phyloP scores from a whole-genome alignment of 352 stramenopile species.

The Pythium aquatile region DNA sequence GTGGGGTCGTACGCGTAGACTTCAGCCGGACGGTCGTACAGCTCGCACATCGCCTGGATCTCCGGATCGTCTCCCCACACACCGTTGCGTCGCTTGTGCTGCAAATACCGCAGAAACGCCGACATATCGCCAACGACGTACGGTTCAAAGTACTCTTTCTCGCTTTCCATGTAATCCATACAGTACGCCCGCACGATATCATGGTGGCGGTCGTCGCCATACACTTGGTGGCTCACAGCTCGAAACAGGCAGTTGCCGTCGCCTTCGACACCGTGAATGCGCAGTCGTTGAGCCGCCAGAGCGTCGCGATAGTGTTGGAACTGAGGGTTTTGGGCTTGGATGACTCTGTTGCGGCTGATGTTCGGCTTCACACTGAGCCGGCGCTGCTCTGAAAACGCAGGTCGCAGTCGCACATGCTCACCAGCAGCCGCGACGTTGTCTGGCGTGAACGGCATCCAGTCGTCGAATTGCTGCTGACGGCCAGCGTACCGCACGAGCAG shows the following conservation, averaged over 20 bases:
- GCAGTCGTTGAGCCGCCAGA: constrained; percentile 39
- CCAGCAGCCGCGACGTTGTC: constrained; percentile 51
- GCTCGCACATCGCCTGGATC: constrained; percentile 94
- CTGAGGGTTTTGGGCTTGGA: constrained; percentile 68
- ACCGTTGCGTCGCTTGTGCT: constrained; percentile 85
- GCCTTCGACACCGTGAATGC: constrained; percentile 78
- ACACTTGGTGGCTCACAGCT: constrained; percentile 95
- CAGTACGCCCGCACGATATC: constrained; percentile 85
- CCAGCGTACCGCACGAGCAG: constrained; percentile 69
- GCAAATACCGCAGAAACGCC: constrained; percentile 90
- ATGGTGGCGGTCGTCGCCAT: constrained; percentile 92
- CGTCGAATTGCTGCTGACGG: constrained; percentile 61
- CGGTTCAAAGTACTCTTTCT: constrained; percentile 92
- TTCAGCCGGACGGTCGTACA: constrained; percentile 91
- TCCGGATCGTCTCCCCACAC: constrained; percentile 96
- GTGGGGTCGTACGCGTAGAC: constrained; percentile 87
- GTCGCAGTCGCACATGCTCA: constrained; percentile 45
- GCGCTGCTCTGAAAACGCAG: constrained; percentile 28
- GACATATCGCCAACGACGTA: constrained; percentile 88
- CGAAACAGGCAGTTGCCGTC: constrained; percentile 99
- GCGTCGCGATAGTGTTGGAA: constrained; percentile 73
- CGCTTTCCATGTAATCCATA: constrained; percentile 95
- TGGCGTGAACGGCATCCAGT: constrained; percentile 69
- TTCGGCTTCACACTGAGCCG: constrained; percentile 47
- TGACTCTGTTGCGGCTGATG: constrained; percentile 46